phyloP scores from a whole-genome alignment of 2,329 filamentous ascomycete genomes.

The Phyllosticta ampelicida region DNA sequence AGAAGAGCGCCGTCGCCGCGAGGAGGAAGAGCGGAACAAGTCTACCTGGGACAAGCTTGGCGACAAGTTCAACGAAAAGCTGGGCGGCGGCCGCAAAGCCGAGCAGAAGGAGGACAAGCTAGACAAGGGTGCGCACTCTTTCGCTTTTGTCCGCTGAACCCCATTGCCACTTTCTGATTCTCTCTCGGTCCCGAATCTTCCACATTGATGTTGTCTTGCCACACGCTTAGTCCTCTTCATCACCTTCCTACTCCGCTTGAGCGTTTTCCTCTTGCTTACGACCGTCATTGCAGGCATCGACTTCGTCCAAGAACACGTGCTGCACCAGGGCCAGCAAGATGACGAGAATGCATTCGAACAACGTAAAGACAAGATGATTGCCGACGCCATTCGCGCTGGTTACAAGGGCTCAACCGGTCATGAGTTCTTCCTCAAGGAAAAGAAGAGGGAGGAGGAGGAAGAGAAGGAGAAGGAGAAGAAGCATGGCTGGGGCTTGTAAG shows the following conservation, averaged over 20 bases:
- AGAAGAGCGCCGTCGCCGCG: constrained; percentile 1
- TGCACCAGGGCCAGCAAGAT: constrained; percentile 1
- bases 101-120: constrained; percentile 10
- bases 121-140: constrained; percentile 8
- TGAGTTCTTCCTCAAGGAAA: constrained; percentile 9
- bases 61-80: constrained; percentile 6
- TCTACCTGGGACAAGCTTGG: not conserved
- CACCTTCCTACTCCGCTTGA: not conserved
- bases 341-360: constrained; percentile 9
- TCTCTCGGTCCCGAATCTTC: not conserved
- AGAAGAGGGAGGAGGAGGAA: not conserved
- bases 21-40: constrained; percentile 8
- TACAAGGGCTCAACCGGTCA: constrained; percentile 9
- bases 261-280: constrained; percentile 2
- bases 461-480: not conserved
- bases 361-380: constrained; percentile 6
- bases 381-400: constrained; percentile 1
- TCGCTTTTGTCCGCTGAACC: not conserved
- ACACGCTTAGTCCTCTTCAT: not conserved
- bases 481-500: not conserved
- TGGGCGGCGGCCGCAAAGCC: constrained; percentile 5
- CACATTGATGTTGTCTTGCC: not conserved
- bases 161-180: not conserved
- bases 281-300: constrained; percentile 10
- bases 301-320: constrained; percentile 8